Evolutionary conservation across 768 basidiomycete species (phyloP).

Genomic region (Tephrocybe sp.): DNA sequence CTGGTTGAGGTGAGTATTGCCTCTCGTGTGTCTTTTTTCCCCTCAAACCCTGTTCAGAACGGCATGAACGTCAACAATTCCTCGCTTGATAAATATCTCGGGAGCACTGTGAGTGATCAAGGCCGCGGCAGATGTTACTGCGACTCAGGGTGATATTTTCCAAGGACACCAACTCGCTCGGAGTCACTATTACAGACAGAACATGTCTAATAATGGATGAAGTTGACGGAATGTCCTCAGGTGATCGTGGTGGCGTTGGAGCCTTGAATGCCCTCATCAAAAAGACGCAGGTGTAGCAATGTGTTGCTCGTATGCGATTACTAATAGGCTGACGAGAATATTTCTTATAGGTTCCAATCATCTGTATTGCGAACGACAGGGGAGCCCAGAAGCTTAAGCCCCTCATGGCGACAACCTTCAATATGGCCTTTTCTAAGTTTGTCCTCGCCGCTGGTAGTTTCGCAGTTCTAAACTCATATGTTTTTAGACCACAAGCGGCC

Average conservation of each 20-base stretch:
- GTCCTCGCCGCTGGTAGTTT: conserved; percentile 16
- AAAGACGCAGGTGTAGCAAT: conserved; percentile 72
- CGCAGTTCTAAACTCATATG: background rate
- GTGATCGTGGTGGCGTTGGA: conserved; percentile 94
- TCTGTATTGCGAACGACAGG: conserved; percentile 94
- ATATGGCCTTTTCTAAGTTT: conserved; percentile 75
- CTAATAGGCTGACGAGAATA: background rate
- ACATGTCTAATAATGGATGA: conserved; percentile 98
- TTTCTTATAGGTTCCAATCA: conserved; percentile 88
- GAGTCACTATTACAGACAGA: conserved; percentile 71
- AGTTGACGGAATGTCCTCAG: conserved; percentile 98
- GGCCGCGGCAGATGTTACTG: background rate
- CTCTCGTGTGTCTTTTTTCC: background rate
- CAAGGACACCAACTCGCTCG: conserved; percentile 63
- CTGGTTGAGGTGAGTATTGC: conserved; percentile 75
- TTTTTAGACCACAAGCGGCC: conserved; percentile 66
- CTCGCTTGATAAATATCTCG: conserved; percentile 85
- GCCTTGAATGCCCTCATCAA: conserved; percentile 89
- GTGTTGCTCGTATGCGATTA: background rate
- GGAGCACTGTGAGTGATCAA: conserved; percentile 44
- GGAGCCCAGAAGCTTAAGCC: conserved; percentile 91
- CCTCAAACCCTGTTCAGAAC: conserved; percentile 43
- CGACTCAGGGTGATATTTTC: background rate
- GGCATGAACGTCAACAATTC: conserved; percentile 88
- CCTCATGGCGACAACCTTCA: conserved; percentile 65